Evolutionary conservation across 208 protist species (phyloP).

Genomic region (Trypanosoma boissoni): DNA sequence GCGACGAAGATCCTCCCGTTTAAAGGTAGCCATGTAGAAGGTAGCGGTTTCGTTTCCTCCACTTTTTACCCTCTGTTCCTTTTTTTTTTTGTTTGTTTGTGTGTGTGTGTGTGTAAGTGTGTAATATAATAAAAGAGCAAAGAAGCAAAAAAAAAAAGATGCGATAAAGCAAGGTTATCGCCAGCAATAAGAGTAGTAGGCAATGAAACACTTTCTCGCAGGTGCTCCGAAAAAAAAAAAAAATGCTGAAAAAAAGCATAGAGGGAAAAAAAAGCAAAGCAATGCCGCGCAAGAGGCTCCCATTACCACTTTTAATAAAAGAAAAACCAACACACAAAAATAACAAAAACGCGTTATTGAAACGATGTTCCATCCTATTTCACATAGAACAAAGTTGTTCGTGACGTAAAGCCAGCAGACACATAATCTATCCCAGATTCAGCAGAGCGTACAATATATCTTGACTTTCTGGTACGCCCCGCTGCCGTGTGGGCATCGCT

Average conservation of each 20-base stretch:
- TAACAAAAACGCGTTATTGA: neutral
- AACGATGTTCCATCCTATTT: neutral
- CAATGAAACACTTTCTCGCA: too few species aligned
- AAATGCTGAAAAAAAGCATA: neutral
- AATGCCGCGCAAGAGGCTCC: too few species aligned
- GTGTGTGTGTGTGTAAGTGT: too few species aligned
- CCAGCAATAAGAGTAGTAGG: neutral
- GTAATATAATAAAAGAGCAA: neutral
- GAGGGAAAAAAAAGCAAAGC: neutral
- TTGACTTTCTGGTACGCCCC: too few species aligned
- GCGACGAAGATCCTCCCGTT: conserved; percentile 71
- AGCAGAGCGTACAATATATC: neutral
- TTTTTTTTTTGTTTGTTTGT: neutral
- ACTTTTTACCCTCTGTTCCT: neutral
- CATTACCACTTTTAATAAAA: too few species aligned
- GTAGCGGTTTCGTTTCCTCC: too few species aligned
- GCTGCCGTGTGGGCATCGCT: too few species aligned
- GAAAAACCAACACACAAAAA: neutral
- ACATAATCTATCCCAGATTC: neutral
- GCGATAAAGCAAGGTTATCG: neutral
- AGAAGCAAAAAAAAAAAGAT: neutral
- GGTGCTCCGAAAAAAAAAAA: conserved; percentile 6
- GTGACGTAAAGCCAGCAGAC: neutral
- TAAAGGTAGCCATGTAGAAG: conserved; percentile 81
- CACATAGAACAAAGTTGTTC: conserved; percentile 5